Evolutionary conservation across 1,139 yeast species (phyloP), one percentile per base, ranked within the genome.

Genomic region (Suhomyces atakaporum): DNA sequence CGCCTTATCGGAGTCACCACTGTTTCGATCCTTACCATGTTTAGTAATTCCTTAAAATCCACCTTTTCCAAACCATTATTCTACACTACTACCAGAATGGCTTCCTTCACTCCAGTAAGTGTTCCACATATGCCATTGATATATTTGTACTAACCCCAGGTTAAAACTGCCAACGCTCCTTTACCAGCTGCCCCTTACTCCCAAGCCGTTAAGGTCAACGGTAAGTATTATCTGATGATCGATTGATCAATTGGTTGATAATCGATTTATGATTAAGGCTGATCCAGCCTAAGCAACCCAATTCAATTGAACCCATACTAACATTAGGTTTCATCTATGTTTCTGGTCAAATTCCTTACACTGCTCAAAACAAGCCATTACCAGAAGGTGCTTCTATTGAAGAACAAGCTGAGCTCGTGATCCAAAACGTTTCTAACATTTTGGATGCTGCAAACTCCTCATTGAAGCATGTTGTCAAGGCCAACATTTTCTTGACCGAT

Each of bases 181-280:
- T 88, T 95, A 43, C 95, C 97, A 46, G 96, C 96, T 33, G 97
- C 96, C 38, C 80, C 95, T 13, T 90, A 90, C 66, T 85, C 95
- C 28, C 97, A 89, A 63, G 97, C 97, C 33, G 77, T 89, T 63
- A 89, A 85, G 69, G 92, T 81, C 46, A 83, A 84, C 59, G 89
- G 84, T 72, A 66, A 35, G 78, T 70, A 53, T 16, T 7, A 28
- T 9, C n/a, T n/a, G n/a, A n/a, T n/a, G n/a, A n/a, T n/a, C n/a
- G n/a, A n/a, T n/a, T n/a, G n/a, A n/a, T n/a, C n/a, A n/a, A n/a
- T n/a, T n/a, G n/a, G n/a, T n/a, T n/a, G n/a, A n/a, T n/a, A n/a
- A n/a, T n/a, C n/a, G n/a, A n/a, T n/a, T n/a, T n/a, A n/a, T n/a
- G n/a, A n/a, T n/a, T n/a, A n/a, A n/a, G n/a, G n/a, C n/a, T n/a